These are phyloP conservation scores for Tremella fuciformis DNA, from an alignment of 768 basidiomycete species.

Conservation along the genomic window DNA sequence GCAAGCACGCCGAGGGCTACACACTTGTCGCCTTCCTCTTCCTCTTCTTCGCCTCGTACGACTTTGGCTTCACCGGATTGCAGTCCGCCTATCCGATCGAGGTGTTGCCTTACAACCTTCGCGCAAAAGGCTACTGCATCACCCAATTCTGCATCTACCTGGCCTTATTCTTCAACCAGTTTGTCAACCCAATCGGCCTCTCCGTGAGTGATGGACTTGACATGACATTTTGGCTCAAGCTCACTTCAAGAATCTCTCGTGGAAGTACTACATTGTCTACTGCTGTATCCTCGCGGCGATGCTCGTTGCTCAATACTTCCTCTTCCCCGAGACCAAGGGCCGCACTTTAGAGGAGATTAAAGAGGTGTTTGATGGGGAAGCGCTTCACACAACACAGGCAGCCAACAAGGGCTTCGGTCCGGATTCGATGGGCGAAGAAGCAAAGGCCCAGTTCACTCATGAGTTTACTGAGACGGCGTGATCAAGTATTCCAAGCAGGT, in stretches of 20 bases:
- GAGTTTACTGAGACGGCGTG: too few relatives aligned
- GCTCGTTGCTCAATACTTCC: slow-evolving; percentile 23
- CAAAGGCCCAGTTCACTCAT: too few relatives aligned
- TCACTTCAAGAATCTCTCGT: too few relatives aligned
- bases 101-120: slow-evolving; percentile 59
- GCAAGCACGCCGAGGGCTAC: background rate
- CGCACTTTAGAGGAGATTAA: slow-evolving; percentile 52
- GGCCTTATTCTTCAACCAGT: slow-evolving; percentile 55
- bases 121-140: slow-evolving; percentile 65
- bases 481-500: too few relatives aligned
- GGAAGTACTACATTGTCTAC: slow-evolving; percentile 41
- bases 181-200: slow-evolving; percentile 40
- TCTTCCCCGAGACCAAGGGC: slow-evolving; percentile 46
- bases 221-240: too few relatives aligned
- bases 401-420: too few relatives aligned
- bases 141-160: slow-evolving; percentile 42
- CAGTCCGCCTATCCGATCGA: slow-evolving; percentile 62
- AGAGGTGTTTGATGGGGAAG: slow-evolving; percentile 42
- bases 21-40: slow-evolving; percentile 46
- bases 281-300: slow-evolving; percentile 32
- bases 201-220: background rate
- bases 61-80: slow-evolving; percentile 61
- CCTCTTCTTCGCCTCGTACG: slow-evolving; percentile 60
- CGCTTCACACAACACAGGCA: too few relatives aligned
- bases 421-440: too few relatives aligned